phyloP scores from a whole-genome alignment of 2,329 filamentous ascomycete genomes.

The Fusarium sp. region DNA sequence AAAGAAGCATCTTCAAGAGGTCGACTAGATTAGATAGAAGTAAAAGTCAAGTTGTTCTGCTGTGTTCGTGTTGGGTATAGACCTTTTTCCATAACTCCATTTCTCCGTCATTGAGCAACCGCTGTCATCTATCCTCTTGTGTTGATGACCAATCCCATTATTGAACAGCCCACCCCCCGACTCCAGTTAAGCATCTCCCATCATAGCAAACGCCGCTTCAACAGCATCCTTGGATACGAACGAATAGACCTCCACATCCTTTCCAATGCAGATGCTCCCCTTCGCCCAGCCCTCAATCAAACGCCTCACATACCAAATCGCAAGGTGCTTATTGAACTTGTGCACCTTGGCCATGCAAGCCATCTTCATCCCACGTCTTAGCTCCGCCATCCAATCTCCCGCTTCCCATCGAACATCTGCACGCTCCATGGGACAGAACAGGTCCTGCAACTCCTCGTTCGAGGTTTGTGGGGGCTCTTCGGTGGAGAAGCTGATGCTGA shows the following conservation, averaged over 20 bases:
- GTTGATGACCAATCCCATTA: not conserved
- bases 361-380: conserved; percentile 40
- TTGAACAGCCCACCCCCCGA: not conserved
- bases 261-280: conserved; percentile 46
- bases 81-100: too few species aligned
- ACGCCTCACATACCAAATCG: conserved; percentile 49
- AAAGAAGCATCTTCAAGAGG: conserved; percentile 42
- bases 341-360: conserved; percentile 48
- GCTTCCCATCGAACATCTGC: conserved; percentile 48
- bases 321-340: conserved; percentile 52
- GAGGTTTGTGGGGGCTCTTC: conserved; percentile 26
- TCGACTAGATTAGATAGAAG: conserved; percentile 17
- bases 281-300: conserved; percentile 45
- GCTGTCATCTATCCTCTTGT: accelerated
- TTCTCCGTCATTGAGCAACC: accelerated
- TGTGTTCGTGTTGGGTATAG: not conserved
- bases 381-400: conserved; percentile 38
- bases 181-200: conserved; percentile 30
- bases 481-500: conserved; percentile 49
- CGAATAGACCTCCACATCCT: conserved; percentile 33
- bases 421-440: conserved; percentile 48
- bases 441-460: conserved; percentile 19
- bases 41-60: not conserved
- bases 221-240: conserved; percentile 46
- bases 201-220: conserved; percentile 38